A percentile compares a stretch with the other conserved stretches of the same genome.
Conservation (phyloP, 2,329 filamentous ascomycete species). For the Amylocarpus encephaloides region DNA sequence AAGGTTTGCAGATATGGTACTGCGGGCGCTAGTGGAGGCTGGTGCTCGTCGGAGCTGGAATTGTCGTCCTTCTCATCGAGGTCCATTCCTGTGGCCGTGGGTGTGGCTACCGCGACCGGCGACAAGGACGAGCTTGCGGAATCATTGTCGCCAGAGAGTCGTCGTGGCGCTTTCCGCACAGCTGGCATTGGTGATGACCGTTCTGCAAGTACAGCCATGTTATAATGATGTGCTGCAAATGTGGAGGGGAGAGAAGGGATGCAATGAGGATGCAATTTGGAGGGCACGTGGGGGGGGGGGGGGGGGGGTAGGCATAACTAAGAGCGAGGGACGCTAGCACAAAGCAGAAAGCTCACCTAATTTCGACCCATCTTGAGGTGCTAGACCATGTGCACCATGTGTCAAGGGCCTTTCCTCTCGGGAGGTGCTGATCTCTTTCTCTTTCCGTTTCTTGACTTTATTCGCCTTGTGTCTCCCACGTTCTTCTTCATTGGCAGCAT, state of each 20-base stretch:
- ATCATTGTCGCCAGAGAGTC: conserved; percentile 35
- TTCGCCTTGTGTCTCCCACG: conserved; percentile 43
- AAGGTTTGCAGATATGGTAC: conserved; percentile 72
- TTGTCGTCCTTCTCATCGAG: conserved; percentile 49
- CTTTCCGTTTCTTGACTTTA: conserved; percentile 77
- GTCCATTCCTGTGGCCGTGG: conserved; percentile 43
- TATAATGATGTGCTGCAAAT: neutral
- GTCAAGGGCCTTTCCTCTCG: conserved; percentile 53
- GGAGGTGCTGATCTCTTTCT: conserved; percentile 58
- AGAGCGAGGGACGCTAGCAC: too few relatives aligned
- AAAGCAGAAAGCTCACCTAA: conserved; percentile 41
- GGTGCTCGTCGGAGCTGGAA: conserved; percentile 50
- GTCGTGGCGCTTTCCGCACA: conserved; percentile 15
- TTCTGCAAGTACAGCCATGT: conserved; percentile 10
- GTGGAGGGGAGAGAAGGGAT: too few relatives aligned
- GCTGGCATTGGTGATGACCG: conserved; percentile 20
- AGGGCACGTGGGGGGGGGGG: too few relatives aligned
- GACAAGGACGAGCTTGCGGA: conserved; percentile 56
- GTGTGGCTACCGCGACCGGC: conserved; percentile 44
- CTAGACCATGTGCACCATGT: conserved; percentile 56
- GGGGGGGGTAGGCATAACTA: too few relatives aligned
- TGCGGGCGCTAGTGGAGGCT: conserved; percentile 52
- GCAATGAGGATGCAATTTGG: too few relatives aligned
- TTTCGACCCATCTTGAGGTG: conserved; percentile 56
- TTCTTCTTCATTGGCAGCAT: conserved; percentile 43